A percentile compares a stretch with the other conserved stretches of the same genome.
Evolutionary conservation across 129 eudicot species (phyloP).

Genomic region (Ambrosia artemisiifolia): DNA sequence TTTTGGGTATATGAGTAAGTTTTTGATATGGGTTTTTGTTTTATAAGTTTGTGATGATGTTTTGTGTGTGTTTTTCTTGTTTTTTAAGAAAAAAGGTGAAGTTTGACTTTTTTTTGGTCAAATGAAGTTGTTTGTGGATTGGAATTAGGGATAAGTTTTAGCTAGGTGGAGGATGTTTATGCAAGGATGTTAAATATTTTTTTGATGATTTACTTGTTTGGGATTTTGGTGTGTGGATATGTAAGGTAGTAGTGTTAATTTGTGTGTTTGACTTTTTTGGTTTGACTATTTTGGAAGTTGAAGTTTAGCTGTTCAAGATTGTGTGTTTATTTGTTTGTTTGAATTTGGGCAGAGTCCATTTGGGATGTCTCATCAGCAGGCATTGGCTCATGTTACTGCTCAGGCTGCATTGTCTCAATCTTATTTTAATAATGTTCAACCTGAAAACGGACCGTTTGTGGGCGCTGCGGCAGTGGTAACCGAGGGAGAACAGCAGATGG

Average conservation of each 20-base stretch:
- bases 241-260: too few species aligned
- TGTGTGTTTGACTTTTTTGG: too few species aligned
- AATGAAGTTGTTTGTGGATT: too few species aligned
- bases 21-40: too few species aligned
- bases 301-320: too few species aligned
- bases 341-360: conserved; percentile 70
- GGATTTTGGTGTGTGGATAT: neutral
- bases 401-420: conserved; percentile 84
- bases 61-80: too few species aligned
- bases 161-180: too few species aligned
- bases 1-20: too few species aligned
- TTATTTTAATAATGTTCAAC: conserved; percentile 41
- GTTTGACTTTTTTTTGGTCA: conserved; percentile 17
- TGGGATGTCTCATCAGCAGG: conserved; percentile 95
- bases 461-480: conserved; percentile 24
- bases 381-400: conserved; percentile 93
- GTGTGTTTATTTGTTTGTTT: neutral
- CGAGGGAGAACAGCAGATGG: too few species aligned
- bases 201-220: neutral
- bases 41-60: too few species aligned
- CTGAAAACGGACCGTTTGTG: conserved; percentile 33
- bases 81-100: neutral
- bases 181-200: too few species aligned
- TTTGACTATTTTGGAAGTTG: neutral
- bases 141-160: too few species aligned